Percentiles rank a stretch among this genome's conserved stretches.
Evolutionary conservation across 192 early-diverging fungal genomes (phyloP).

Genomic region (Dissophora ornata): DNA sequence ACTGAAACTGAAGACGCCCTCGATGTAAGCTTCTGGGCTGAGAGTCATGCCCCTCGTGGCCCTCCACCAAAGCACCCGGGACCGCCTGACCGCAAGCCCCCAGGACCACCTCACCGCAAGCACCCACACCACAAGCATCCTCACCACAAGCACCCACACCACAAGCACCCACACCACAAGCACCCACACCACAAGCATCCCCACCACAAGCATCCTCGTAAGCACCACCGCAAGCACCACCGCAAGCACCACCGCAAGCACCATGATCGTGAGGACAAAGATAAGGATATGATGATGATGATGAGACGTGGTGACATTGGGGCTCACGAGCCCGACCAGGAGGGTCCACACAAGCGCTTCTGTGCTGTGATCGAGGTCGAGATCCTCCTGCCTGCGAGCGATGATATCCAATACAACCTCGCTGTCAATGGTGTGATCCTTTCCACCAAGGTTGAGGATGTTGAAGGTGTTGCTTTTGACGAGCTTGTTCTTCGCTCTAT

Average conservation of each 20-base stretch:
- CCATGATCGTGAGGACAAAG: constrained; percentile 6
- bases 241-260: constrained; percentile 10
- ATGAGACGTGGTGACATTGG: constrained; percentile 2
- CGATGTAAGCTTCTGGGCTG: constrained; percentile 37
- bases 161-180: constrained; percentile 11
- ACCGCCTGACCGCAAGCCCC: background rate
- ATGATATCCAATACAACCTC: constrained; percentile 2
- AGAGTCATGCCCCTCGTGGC: constrained; percentile 7
- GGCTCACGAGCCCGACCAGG: background rate
- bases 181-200: constrained; percentile 27
- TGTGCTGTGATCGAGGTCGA: constrained; percentile 29
- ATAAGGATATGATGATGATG: background rate
- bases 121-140: constrained; percentile 3
- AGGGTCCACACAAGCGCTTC: constrained; percentile 4
- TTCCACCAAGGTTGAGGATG: constrained; percentile 1
- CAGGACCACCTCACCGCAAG: constrained; percentile 12
- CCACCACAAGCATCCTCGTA: constrained; percentile 10
- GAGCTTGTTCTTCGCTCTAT: constrained; percentile 11
- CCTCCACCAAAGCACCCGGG: background rate
- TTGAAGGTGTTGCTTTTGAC: background rate
- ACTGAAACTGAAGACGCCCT: constrained; percentile 10
- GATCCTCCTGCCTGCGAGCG: constrained; percentile 13
- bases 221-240: constrained; percentile 23
- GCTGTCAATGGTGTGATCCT: constrained; percentile 22
- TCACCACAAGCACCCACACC: constrained; percentile 4